phyloP scores from a whole-genome alignment of 352 stramenopile genomes.

The Globisporangium apiculatum region DNA sequence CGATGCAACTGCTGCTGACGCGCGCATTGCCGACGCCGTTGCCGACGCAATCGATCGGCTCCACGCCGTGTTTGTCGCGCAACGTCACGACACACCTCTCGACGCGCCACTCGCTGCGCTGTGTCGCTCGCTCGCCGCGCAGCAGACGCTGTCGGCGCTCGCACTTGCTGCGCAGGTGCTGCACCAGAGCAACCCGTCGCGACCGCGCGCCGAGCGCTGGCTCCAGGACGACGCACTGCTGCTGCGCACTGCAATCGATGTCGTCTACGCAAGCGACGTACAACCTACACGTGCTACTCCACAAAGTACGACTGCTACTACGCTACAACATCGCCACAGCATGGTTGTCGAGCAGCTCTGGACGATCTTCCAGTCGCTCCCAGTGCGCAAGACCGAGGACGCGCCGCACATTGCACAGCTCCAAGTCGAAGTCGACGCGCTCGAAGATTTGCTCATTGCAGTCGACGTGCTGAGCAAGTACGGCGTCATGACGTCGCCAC shows the following conservation, averaged over 20 bases:
- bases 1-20: too few relatives aligned
- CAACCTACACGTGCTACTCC: too few relatives aligned
- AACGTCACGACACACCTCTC: constrained; percentile 38
- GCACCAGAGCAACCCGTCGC: constrained; percentile 54
- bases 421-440: constrained; percentile 63
- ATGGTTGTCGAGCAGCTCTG: constrained; percentile 53
- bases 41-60: constrained; percentile 32
- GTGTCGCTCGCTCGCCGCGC: constrained; percentile 23
- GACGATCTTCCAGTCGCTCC: constrained; percentile 67
- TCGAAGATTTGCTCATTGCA: constrained; percentile 64
- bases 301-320: too few relatives aligned
- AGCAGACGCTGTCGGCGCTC: constrained; percentile 23
- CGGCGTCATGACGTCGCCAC: constrained; percentile 25
- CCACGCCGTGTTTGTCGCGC: constrained; percentile 37
- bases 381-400: constrained; percentile 56
- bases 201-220: constrained; percentile 30
- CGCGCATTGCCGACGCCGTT: background rate
- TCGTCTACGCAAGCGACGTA: constrained; percentile 19
- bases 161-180: constrained; percentile 52
- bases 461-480: constrained; percentile 70
- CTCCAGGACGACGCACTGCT: constrained; percentile 53
- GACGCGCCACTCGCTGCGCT: constrained; percentile 39
- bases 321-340: constrained; percentile 6
- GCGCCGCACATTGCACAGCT: constrained; percentile 39
- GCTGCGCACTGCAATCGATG: constrained; percentile 49